Conservation (phyloP, 208 protist genomes). For the Jaenimonas drosophilae region DNA sequence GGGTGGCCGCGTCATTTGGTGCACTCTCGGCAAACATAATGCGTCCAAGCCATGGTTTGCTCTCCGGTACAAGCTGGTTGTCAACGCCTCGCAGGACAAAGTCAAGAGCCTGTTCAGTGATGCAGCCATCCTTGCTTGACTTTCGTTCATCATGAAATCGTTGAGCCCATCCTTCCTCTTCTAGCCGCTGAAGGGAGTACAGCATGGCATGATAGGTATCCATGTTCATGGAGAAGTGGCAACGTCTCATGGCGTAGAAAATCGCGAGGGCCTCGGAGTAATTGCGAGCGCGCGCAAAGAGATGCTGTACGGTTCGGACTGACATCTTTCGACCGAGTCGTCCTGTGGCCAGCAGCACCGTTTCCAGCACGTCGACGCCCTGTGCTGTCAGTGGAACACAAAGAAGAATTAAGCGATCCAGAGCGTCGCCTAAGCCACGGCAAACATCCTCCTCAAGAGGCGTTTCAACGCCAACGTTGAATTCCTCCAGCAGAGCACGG, state of each 20-base stretch:
- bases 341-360: conserved; percentile 39
- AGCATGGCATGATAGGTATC: conserved; percentile 88
- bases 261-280: conserved; percentile 78
- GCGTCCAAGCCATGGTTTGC: conserved; percentile 83
- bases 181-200: conserved; percentile 82
- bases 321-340: conserved; percentile 59
- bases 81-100: conserved; percentile 77
- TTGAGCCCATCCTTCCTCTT: conserved; percentile 82
- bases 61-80: conserved; percentile 82
- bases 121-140: conserved; percentile 6
- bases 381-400: conserved; percentile 39
- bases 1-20: conserved; percentile 25
- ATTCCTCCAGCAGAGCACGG: conserved; percentile 12
- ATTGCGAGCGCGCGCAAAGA: conserved; percentile 65
- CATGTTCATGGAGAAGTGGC: conserved; percentile 83
- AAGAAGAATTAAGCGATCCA: conserved; percentile 77
- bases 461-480: conserved; percentile 38
- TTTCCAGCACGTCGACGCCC: conserved; percentile 19
- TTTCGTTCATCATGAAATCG: conserved; percentile 60
- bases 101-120: conserved; percentile 79
- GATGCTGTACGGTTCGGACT: conserved; percentile 78
- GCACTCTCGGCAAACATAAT: conserved; percentile 78
- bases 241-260: conserved; percentile 77
- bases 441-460: conserved; percentile 69
- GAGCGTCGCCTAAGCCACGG: conserved; percentile 68